Evolutionary conservation across 768 basidiomycete species (phyloP).

Genomic region (Lentinula sp.): DNA sequence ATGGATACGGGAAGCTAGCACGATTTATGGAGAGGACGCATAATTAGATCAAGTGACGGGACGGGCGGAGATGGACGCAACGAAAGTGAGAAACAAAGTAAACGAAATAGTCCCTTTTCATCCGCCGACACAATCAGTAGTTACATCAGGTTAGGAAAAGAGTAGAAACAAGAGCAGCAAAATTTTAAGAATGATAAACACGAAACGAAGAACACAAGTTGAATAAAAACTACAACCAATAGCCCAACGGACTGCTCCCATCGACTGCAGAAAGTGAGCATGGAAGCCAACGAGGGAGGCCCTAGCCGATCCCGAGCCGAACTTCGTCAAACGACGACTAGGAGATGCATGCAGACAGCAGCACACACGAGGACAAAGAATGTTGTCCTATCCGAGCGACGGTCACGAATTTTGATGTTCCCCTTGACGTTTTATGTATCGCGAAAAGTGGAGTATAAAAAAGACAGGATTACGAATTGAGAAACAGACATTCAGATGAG

Average conservation of each 20-base stretch:
- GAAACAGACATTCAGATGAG: background rate
- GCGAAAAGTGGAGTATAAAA: background rate
- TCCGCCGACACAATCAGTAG: background rate
- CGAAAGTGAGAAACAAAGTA: background rate
- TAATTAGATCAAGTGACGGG: constrained; percentile 1
- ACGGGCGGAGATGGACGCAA: background rate
- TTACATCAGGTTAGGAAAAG: background rate
- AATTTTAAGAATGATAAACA: constrained; percentile 14
- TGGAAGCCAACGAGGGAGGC: constrained; percentile 7
- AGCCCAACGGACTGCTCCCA: constrained; percentile 39
- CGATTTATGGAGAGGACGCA: background rate
- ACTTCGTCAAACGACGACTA: background rate
- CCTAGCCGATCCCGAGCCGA: constrained; percentile 1
- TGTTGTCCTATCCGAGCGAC: background rate
- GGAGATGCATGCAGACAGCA: background rate
- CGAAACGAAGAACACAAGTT: constrained; percentile 4
- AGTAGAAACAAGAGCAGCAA: constrained; percentile 24
- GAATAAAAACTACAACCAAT: constrained; percentile 59
- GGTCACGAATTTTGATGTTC: background rate
- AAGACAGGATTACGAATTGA: background rate
- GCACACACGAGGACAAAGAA: background rate
- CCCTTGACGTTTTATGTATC: constrained; percentile 6
- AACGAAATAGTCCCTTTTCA: background rate
- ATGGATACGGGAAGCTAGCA: background rate
- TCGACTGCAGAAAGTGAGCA: constrained; percentile 11